Conservation (phyloP, 352 stramenopile genomes). For the Pythium utonaiense region DNA sequence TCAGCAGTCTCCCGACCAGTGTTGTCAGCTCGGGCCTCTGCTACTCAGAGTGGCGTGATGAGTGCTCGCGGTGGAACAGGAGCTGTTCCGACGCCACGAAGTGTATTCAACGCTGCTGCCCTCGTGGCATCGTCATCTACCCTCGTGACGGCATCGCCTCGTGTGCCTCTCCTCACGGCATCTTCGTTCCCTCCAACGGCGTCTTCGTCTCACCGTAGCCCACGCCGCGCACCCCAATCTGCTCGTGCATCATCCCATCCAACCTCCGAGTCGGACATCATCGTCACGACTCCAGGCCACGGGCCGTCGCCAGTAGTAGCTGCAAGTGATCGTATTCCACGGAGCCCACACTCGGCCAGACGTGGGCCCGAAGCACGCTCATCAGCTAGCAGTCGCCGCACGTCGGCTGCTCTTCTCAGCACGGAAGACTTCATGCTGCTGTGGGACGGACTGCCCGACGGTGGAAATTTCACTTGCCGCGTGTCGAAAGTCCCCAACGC, state of each 20-base stretch:
- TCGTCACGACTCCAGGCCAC: constrained; percentile 23
- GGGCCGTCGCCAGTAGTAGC: neutral
- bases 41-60: neutral
- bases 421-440: constrained; percentile 39
- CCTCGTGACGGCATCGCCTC: neutral
- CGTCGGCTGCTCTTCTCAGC: constrained; percentile 5
- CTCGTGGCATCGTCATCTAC: neutral
- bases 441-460: constrained; percentile 49
- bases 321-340: neutral
- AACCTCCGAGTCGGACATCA: constrained; percentile 35
- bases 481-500: constrained; percentile 47
- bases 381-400: neutral
- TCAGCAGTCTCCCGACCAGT: neutral
- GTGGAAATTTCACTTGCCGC: constrained; percentile 60
- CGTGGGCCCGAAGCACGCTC: neutral
- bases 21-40: neutral
- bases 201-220: neutral
- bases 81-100: neutral
- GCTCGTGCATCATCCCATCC: constrained; percentile 20
- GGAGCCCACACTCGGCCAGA: constrained; percentile 1
- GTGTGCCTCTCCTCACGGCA: neutral
- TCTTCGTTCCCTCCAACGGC: constrained; percentile 5
- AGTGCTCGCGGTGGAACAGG: neutral
- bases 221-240: neutral
- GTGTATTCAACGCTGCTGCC: neutral